Evolutionary conservation across 2,329 filamentous ascomycete species (phyloP).

Genomic region (Fusarium nurragi): DNA sequence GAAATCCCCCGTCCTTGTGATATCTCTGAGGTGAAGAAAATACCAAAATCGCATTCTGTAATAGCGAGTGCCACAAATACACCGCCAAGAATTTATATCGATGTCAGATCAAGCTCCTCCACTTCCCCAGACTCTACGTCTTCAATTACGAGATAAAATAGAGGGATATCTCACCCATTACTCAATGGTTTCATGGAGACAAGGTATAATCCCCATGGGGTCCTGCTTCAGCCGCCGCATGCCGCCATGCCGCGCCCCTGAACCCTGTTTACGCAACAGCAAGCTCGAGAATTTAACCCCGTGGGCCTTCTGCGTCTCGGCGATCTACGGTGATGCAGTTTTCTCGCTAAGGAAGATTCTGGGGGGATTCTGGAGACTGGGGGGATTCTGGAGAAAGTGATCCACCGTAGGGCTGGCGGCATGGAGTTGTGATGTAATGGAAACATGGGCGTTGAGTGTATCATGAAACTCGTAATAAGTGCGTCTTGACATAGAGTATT

Average conservation of each 20-base stretch:
- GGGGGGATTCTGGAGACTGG: slow-evolving; percentile 8
- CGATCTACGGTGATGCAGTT: background rate
- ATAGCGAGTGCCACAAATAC: background rate
- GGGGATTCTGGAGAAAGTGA: slow-evolving; percentile 16
- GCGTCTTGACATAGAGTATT: background rate
- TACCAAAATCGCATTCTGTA: background rate
- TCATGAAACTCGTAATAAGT: background rate
- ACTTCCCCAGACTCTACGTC: slow-evolving; percentile 29
- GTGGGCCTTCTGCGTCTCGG: slow-evolving; percentile 15
- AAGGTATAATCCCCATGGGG: slow-evolving; percentile 28
- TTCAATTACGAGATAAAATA: slow-evolving; percentile 25
- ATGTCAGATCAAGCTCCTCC: slow-evolving; percentile 3
- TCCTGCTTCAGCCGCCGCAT: slow-evolving; percentile 25
- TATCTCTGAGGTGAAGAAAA: too few relatives aligned
- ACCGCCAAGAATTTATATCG: slow-evolving; percentile 3
- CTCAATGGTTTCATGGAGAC: slow-evolving; percentile 19
- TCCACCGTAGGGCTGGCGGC: slow-evolving; percentile 4
- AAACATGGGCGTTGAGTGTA: background rate
- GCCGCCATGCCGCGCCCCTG: slow-evolving; percentile 13
- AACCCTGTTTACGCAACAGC: background rate
- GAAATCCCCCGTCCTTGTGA: too few relatives aligned
- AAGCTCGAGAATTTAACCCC: slow-evolving; percentile 10
- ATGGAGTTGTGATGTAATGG: slow-evolving; percentile 4
- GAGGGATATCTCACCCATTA: slow-evolving; percentile 25
- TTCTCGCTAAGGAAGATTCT: background rate